Evolutionary conservation across 2,329 filamentous ascomycete genomes (phyloP), one percentile per base, ranked within the genome.

Genomic region (Berkeleyomyces basicola): DNA sequence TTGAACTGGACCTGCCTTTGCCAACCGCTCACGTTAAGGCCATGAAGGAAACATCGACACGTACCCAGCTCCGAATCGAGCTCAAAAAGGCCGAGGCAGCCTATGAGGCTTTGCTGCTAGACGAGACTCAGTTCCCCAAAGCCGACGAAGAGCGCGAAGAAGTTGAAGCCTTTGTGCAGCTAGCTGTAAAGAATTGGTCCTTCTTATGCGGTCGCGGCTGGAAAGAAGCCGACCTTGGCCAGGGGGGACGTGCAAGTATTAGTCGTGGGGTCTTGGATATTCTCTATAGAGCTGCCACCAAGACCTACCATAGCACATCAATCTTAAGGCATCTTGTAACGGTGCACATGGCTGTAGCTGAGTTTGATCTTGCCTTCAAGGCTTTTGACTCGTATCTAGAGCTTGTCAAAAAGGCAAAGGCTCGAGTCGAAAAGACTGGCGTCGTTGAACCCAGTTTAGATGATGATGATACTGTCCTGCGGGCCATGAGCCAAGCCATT

Each of bases 291-390:
- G 89, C 91, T 31, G 89, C 92, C 6, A 90, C 87, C 7, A 96
- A 93, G 72, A 96, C 91, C 0, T 99, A 93, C 70, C 93, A 99
- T 73, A 99, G 93, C 1, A 95, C 92, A 1, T 78, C 90, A 7
- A 88, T 97, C 66, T 76, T 99, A 39, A 82, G 92, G 64, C 83
- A 91, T 68, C 78, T 99, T 0, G 97, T 97, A 70, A 86, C 84
- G 9, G 86, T 96, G 1, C 93, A 99, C 71, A 78, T 92, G 16
- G 82, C 90, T 2, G 78, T 96, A 16, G 90, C 90, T 7, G 92
- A 99, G 68, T 97, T 96, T 67, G 89, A 96, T 63, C 77, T 97
- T 58, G 91, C 91, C 1, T 85, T 95, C 71, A 90, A 90, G 70
- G 88, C 93, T 0, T 88, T 96, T 66, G 87, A 95, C 71, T 91